phyloP scores from a whole-genome alignment of 2,329 filamentous ascomycete species.

The Fusarium vanettenii region DNA sequence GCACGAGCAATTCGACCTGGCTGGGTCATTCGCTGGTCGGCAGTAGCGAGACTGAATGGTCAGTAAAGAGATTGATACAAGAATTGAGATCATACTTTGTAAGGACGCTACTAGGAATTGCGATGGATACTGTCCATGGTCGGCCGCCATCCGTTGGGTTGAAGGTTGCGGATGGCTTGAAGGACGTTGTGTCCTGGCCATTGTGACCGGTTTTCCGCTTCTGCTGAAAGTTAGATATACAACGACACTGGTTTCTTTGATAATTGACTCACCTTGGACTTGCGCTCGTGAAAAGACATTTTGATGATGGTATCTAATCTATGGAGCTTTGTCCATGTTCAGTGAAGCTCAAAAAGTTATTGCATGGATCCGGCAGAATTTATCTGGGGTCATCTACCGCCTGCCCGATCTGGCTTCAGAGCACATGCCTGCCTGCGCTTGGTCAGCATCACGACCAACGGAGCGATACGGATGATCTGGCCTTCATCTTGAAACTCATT shows the following conservation, averaged over 20 bases:
- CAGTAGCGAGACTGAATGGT: constrained; percentile 70
- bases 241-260: neutral
- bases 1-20: constrained; percentile 84
- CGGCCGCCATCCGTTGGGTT: constrained; percentile 70
- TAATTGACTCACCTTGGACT: constrained; percentile 44
- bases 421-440: constrained; percentile 19
- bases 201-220: constrained; percentile 63
- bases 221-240: constrained; percentile 46
- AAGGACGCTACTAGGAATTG: constrained; percentile 82
- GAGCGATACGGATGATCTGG: constrained; percentile 35
- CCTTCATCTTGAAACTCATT: constrained; percentile 17
- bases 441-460: constrained; percentile 31
- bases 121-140: constrained; percentile 80
- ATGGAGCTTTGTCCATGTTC: constrained; percentile 3
- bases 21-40: constrained; percentile 79
- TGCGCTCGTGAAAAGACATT: constrained; percentile 50
- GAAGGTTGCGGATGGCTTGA: constrained; percentile 76
- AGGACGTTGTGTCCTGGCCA: constrained; percentile 58
- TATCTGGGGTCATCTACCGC: constrained; percentile 30
- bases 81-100: constrained; percentile 66
- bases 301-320: constrained; percentile 7
- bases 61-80: neutral
- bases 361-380: constrained; percentile 45
- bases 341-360: constrained; percentile 36
- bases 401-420: constrained; percentile 26